Evolutionary conservation across 2,329 filamentous ascomycete species (phyloP), one percentile per base, ranked within the genome.

Genomic region (Stenocarpella maydis): DNA sequence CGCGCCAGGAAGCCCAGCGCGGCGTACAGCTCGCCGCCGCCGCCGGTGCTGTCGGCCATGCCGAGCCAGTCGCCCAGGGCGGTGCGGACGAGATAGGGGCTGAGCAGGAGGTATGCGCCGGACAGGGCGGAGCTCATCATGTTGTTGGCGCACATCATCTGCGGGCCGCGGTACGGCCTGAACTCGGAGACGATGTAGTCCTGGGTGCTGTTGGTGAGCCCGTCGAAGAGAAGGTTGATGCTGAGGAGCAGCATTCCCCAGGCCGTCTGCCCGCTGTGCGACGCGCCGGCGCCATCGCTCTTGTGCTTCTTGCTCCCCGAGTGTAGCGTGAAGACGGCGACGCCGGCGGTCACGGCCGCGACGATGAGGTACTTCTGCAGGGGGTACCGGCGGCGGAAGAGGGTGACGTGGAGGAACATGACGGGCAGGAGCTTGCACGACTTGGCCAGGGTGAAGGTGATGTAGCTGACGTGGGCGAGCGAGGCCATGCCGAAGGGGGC

Each of bases 91-190:
- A 98, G 80, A 82, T 91, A 93, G 0, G 96, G 96, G 75, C 90
- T 92, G 24, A 94, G 77, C 21, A 95, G 73, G 53, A 99, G 88
- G 76, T 97, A 98, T 0, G 82, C 77, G 24, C 88, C 85, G 4
- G 95, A 98, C 68, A 98, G 84, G 55, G 90, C 77, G 4, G 94
- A 95, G 75, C 89, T 91, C 80, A 98, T 92, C 68, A 97, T 84
- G 79, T 98, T 99, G 81, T 98, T 94, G 47, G 95, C 95, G 78
- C 95, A 97, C 96, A 99, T 99, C 96, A 99, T 99, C 86, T 99
- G 96, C 70, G 95, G 94, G 12, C 96, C 96, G 3, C 90, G 89
- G 79, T 96, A 98, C 17, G 91, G 90, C 73, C 89, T 89, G 81
- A 94, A 97, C 8, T 88, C 86, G 72, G 82, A 81, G 79, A 98